phyloP scores from a whole-genome alignment of 495 filamentous ascomycete species.

The Thozetella sp. region DNA sequence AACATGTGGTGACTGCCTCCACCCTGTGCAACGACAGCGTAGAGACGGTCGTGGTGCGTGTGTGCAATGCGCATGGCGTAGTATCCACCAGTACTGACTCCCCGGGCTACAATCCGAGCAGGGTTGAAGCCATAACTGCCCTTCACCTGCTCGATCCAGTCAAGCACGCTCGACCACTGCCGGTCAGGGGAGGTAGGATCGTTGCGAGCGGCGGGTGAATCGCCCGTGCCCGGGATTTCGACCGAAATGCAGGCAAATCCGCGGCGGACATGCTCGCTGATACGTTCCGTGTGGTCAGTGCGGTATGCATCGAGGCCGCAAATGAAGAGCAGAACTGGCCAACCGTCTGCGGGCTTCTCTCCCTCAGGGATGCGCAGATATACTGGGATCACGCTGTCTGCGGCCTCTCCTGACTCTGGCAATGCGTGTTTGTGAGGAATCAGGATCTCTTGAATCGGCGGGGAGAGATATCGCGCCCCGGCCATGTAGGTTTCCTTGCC shows the following conservation, averaged over 20 bases:
- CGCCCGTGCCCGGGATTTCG: constrained; percentile 77
- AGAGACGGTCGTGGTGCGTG: constrained; percentile 60
- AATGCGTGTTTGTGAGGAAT: constrained; percentile 59
- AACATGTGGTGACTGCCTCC: constrained; percentile 71
- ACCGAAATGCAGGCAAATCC: constrained; percentile 58
- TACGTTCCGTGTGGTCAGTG: constrained; percentile 63
- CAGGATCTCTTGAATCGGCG: constrained; percentile 45
- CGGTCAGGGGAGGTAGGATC: constrained; percentile 46
- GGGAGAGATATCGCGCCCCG: constrained; percentile 7
- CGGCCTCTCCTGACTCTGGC: constrained; percentile 37
- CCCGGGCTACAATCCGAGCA: constrained; percentile 61
- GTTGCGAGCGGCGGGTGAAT: constrained; percentile 60
- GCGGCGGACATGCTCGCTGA: constrained; percentile 60
- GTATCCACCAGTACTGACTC: constrained; percentile 71
- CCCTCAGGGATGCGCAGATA: constrained; percentile 58
- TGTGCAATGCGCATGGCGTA: constrained; percentile 70
- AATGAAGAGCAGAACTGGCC: constrained; percentile 66
- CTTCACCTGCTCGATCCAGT: constrained; percentile 55
- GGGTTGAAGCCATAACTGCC: constrained; percentile 57
- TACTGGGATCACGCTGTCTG: constrained; percentile 46
- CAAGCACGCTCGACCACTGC: constrained; percentile 64
- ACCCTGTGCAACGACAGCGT: constrained; percentile 62
- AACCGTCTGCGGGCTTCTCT: constrained; percentile 23
- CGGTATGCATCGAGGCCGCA: constrained; percentile 75
- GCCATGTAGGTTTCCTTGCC: constrained; percentile 55